phyloP scores from a whole-genome alignment of 495 filamentous ascomycete genomes.

The Penicillium flavigenum region DNA sequence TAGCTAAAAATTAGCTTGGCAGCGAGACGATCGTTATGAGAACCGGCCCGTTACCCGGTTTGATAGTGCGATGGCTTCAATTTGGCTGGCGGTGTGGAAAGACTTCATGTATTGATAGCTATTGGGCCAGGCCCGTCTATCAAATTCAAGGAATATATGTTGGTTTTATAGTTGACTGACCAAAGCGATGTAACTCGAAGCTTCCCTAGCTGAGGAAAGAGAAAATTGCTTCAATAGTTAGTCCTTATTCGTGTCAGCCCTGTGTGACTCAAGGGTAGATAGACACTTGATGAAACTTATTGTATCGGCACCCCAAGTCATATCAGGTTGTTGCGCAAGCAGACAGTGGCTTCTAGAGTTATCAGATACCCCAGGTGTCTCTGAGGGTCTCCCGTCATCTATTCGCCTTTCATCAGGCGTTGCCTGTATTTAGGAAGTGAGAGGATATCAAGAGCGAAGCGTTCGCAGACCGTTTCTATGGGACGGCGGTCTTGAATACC shows the following conservation, averaged over 20 bases:
- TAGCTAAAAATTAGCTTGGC: neutral
- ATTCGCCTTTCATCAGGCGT: no score
- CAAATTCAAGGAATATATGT: neutral
- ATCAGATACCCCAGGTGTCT: no score
- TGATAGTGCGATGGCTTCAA: neutral
- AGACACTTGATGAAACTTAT: neutral
- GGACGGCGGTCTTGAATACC: no score
- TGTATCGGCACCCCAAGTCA: no score
- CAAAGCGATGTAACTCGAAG: neutral
- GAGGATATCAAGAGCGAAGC: no score
- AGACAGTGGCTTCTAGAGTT: no score
- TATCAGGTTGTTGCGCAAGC: no score
- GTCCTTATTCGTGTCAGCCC: neutral
- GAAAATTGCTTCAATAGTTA: no score
- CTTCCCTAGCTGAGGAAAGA: neutral
- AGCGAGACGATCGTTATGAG: neutral
- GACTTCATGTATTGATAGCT: neutral
- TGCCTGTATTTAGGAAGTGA: no score
- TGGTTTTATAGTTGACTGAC: no score
- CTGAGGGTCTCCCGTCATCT: no score
- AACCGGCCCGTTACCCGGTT: constrained; percentile 1
- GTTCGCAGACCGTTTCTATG: no score
- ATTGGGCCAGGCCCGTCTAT: neutral
- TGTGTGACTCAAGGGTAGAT: neutral
- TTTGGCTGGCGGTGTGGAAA: constrained; percentile 1